Percentiles rank a stretch among this genome's conserved stretches.
Conservation (phyloP, 2,329 filamentous ascomycete species). For the Ceratocystis variospora region DNA sequence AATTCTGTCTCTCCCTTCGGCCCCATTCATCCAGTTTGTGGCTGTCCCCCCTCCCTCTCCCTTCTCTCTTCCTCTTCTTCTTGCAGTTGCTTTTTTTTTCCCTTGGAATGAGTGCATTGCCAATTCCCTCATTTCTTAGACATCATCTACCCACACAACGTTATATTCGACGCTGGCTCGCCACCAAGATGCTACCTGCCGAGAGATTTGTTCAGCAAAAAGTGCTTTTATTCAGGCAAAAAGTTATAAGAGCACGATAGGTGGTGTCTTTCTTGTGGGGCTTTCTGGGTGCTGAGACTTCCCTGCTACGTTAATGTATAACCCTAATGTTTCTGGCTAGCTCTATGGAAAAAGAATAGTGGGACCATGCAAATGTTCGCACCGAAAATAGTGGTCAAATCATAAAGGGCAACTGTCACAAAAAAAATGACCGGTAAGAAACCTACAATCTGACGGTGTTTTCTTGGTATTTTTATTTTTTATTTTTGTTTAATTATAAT, state of each 20-base stretch:
- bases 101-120: neutral
- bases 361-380: neutral
- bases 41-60: neutral
- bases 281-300: too few species aligned
- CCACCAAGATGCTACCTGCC: too few species aligned
- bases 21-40: too few species aligned
- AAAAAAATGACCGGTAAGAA: too few species aligned
- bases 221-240: too few species aligned
- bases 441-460: neutral
- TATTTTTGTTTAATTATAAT: neutral
- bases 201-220: too few species aligned
- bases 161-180: too few species aligned
- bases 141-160: too few species aligned
- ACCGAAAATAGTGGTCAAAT: too few species aligned
- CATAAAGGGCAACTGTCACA: too few species aligned
- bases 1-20: neutral
- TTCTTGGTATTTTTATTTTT: neutral
- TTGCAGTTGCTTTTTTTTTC: neutral
- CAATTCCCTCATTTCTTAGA: neutral
- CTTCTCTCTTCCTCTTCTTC: neutral
- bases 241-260: too few species aligned
- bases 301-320: neutral
- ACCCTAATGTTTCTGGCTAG: neutral
- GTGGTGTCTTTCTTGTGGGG: too few species aligned
- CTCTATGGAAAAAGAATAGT: neutral